phyloP scores from a whole-genome alignment of 768 basidiomycete genomes.

The Kwoniella newhampshirensis region DNA sequence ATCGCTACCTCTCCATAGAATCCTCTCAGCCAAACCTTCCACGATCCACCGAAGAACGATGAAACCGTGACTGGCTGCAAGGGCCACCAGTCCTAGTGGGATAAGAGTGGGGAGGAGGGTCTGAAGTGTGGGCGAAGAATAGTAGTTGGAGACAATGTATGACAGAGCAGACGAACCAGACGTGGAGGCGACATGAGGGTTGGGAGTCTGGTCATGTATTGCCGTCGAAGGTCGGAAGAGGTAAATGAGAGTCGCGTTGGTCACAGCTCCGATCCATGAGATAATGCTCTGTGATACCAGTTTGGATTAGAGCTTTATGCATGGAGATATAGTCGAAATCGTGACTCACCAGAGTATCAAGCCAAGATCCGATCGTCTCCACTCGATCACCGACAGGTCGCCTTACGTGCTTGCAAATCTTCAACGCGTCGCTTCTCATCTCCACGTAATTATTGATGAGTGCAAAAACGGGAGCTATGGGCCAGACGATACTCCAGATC shows the following conservation, averaged over 20 bases:
- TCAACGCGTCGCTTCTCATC: constrained; percentile 89
- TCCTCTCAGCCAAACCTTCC: constrained; percentile 68
- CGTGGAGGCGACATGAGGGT: constrained; percentile 33
- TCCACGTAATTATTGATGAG: constrained; percentile 88
- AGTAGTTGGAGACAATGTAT: constrained; percentile 31
- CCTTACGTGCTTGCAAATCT: constrained; percentile 79
- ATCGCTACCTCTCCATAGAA: constrained; percentile 72
- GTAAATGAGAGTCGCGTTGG: constrained; percentile 85
- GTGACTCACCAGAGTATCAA: constrained; percentile 69
- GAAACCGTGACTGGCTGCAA: constrained; percentile 85
- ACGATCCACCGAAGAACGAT: constrained; percentile 65
- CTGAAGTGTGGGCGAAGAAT: constrained; percentile 27
- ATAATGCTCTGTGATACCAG: constrained; percentile 60
- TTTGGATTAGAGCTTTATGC: background rate
- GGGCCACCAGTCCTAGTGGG: constrained; percentile 69
- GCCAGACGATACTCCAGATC: constrained; percentile 93
- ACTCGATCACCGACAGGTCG: constrained; percentile 83
- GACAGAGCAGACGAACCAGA: constrained; percentile 38
- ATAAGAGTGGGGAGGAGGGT: constrained; percentile 54
- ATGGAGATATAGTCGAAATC: background rate
- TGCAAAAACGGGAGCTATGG: constrained; percentile 81
- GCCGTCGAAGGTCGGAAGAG: constrained; percentile 62
- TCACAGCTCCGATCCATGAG: constrained; percentile 83
- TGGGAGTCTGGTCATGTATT: constrained; percentile 34
- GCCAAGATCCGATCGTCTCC: constrained; percentile 92